Evolutionary conservation across 176 grass and related monocot species (phyloP), one percentile per base, ranked within the genome.

Genomic region (Raddia distichophylla): DNA sequence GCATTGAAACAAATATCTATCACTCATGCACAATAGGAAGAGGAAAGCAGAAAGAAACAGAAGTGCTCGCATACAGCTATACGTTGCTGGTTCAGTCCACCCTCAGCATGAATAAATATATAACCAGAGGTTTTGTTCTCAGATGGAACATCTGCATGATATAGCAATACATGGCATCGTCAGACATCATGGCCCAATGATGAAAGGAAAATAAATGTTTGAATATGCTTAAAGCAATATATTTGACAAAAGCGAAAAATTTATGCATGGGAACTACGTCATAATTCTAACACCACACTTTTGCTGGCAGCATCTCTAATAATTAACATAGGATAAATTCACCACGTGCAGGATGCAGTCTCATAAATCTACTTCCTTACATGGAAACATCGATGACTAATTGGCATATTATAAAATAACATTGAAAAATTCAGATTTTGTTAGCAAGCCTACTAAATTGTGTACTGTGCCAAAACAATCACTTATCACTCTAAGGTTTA

Each of bases 61-160:
- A 57, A 74, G 86, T 69, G 69, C 79, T 62, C 83, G 86, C 87
- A 80, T 89, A 92, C 93, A 83, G 90, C 87, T 83, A 93, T 93
- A 9, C 89, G 75, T 78, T 95, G 89, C 75, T 95, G 93, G 27
- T 95, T 95, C 32, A 95, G 73, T 77, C 93, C 93, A 75, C 93
- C 93, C 73, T 95, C 93, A 0, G 90, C 93, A 86, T 95, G 93
- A 76, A 95, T 95, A 78, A 95, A 95, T 76, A 98, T 95, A 83
- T 95, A 95, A 7, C 93, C 93, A 81, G 85, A 88, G 40, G 82
- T 95, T 74, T 88, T 70, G 11, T 93, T 93, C 79, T 90, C 87
- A 27, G 90, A 75, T 60, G 86, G 86, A 1, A 95, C 79, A 90
- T 89, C 95, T 95, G 86, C 49, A 34, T 64, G 53, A 70, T 58